Percentiles rank a stretch among this genome's conserved stretches.
These are phyloP conservation scores for Tricholoma hemisulphureum DNA, from an alignment of 768 basidiomycete species.

Conservation along the genomic window DNA sequence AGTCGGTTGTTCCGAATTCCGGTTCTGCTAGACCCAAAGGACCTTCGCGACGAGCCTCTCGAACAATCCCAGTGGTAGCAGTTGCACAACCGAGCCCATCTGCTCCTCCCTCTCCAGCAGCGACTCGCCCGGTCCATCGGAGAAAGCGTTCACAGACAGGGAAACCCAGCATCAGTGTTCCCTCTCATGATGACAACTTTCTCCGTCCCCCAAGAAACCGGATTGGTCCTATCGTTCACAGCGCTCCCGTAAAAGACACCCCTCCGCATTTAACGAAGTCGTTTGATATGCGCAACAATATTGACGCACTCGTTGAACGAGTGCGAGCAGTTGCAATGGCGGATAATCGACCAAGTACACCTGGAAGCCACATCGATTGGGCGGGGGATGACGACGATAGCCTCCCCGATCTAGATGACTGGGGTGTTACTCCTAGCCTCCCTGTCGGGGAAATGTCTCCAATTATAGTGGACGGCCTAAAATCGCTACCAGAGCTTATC, in stretches of 20 bases:
- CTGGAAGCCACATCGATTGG: constrained; percentile 85
- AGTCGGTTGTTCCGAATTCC: constrained; percentile 19
- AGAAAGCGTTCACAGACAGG: constrained; percentile 48
- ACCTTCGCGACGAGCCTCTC: constrained; percentile 34
- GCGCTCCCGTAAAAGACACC: constrained; percentile 49
- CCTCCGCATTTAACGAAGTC: constrained; percentile 53
- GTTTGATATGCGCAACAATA: constrained; percentile 57
- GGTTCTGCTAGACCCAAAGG: constrained; percentile 28
- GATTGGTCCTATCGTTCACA: constrained; percentile 33
- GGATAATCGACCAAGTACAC: constrained; percentile 62
- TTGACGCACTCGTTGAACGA: constrained; percentile 77
- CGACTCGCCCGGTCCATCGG: constrained; percentile 45
- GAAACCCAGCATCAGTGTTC: constrained; percentile 34
- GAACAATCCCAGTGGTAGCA: constrained; percentile 28
- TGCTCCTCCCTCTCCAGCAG: constrained; percentile 14
- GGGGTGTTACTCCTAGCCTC: constrained; percentile 61
- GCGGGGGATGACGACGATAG: constrained; percentile 84
- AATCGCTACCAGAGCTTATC: constrained; percentile 52
- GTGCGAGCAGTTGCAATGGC: constrained; percentile 74
- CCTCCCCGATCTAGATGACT: constrained; percentile 82
- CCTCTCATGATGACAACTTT: constrained; percentile 32
- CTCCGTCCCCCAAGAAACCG: constrained; percentile 32
- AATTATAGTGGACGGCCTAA: constrained; percentile 62
- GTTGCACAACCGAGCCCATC: constrained; percentile 21
- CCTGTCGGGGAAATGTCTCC: constrained; percentile 53